Conservation (phyloP, 2,329 filamentous ascomycete species). For the Fusarium pilosicola region DNA sequence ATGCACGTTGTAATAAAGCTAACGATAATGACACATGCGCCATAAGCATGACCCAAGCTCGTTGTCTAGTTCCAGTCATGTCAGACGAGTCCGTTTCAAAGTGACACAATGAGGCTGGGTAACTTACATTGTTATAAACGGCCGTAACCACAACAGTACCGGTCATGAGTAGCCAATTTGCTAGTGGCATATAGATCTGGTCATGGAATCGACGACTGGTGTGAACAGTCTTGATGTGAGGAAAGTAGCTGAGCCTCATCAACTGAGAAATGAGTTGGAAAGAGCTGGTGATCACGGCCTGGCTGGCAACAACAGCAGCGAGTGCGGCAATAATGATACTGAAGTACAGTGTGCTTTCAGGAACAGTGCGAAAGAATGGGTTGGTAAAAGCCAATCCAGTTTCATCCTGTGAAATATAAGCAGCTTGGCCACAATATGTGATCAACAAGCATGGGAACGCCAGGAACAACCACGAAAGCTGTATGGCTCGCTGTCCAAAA, state of each 20-base stretch:
- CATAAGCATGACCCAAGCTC: constrained; percentile 77
- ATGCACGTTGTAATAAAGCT: constrained; percentile 82
- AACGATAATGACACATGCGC: constrained; percentile 82
- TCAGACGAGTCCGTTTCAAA: background rate
- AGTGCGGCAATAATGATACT: constrained; percentile 74
- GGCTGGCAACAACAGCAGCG: constrained; percentile 78
- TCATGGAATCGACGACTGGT: constrained; percentile 76
- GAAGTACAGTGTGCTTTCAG: constrained; percentile 74
- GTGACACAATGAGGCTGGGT: background rate
- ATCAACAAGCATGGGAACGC: constrained; percentile 73
- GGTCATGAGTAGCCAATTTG: constrained; percentile 81
- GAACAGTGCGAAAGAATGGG: constrained; percentile 78
- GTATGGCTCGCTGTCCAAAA: constrained; percentile 75
- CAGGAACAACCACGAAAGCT: constrained; percentile 76
- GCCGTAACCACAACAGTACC: constrained; percentile 79
- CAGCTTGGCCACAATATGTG: constrained; percentile 78
- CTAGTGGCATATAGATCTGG: constrained; percentile 79
- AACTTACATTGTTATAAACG: constrained; percentile 73
- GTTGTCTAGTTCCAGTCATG: constrained; percentile 58
- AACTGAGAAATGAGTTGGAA: constrained; percentile 77
- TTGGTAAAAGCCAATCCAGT: constrained; percentile 60
- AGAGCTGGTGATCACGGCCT: constrained; percentile 80
- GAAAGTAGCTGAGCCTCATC: constrained; percentile 77
- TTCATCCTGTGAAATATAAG: constrained; percentile 71
- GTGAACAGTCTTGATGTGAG: constrained; percentile 78